phyloP scores from a whole-genome alignment of 257 asterid genomes.

The Parsonsia alboflavescens region DNA sequence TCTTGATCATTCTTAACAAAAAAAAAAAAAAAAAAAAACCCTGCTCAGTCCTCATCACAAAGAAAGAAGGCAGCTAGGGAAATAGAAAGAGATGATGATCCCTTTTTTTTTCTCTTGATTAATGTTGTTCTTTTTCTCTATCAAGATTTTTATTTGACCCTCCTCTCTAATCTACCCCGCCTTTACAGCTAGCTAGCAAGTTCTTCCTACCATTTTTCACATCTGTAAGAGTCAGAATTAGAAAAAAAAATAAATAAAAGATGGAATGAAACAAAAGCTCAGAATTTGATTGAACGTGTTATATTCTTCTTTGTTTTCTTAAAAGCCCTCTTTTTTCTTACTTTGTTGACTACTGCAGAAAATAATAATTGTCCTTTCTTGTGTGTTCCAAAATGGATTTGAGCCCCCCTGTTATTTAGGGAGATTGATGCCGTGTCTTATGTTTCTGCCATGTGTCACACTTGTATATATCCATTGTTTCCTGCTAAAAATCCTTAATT shows the following conservation, averaged over 20 bases:
- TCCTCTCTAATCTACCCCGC: constrained; percentile 14
- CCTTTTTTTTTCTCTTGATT: neutral
- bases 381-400: constrained; percentile 18
- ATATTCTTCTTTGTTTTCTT: constrained; percentile 2
- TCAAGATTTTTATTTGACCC: constrained; percentile 10
- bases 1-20: too few species aligned
- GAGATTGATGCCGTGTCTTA: neutral
- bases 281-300: constrained; percentile 16
- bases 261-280: constrained; percentile 13
- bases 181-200: constrained; percentile 37
- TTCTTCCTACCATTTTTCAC: constrained; percentile 12
- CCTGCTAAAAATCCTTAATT: neutral
- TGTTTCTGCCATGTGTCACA: constrained; percentile 15
- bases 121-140: constrained; percentile 16
- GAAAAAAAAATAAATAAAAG: too few species aligned
- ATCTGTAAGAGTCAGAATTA: constrained; percentile 19
- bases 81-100: neutral
- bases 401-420: neutral
- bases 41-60: neutral
- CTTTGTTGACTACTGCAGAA: constrained; percentile 12
- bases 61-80: constrained; percentile 4
- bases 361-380: constrained; percentile 12
- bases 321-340: neutral
- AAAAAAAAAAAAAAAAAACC: too few species aligned
- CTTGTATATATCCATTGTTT: neutral